phyloP scores from a whole-genome alignment of 1,284 basidiomycete species.

The Melampsora larici-populina region DNA sequence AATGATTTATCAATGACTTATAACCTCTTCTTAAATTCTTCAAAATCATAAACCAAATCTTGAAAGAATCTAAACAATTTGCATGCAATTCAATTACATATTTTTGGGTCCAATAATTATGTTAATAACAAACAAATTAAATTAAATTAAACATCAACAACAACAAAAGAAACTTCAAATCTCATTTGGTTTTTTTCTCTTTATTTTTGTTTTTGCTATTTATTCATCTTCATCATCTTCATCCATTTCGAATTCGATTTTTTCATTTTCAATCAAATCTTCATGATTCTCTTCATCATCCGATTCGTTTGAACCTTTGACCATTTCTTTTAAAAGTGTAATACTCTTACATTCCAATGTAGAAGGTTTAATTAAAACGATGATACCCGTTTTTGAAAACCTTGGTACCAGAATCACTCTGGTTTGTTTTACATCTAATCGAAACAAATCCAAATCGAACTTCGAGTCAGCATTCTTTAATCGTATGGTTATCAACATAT shows the following conservation, averaged over 20 bases:
- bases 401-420: constrained; percentile 78
- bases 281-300: constrained; percentile 6
- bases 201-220: too few relatives aligned
- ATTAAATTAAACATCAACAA: too few relatives aligned
- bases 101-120: too few relatives aligned
- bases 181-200: too few relatives aligned
- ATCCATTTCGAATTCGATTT: constrained; percentile 31
- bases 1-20: too few relatives aligned
- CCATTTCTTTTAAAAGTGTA: constrained; percentile 13
- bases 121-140: too few relatives aligned
- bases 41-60: too few relatives aligned
- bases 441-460: background rate
- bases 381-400: constrained; percentile 66
- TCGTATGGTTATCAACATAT: constrained; percentile 47
- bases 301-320: background rate
- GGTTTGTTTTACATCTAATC: constrained; percentile 49
- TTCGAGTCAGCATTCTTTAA: constrained; percentile 30
- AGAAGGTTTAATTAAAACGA: constrained; percentile 65
- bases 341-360: constrained; percentile 60
- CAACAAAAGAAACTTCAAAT: too few relatives aligned
- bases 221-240: constrained; percentile 39
- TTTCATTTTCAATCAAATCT: background rate
- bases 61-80: too few relatives aligned
- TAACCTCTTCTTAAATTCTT: too few relatives aligned
- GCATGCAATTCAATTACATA: too few relatives aligned